Conservation (phyloP, 495 filamentous ascomycete species). For the Lophium mytilinum region DNA sequence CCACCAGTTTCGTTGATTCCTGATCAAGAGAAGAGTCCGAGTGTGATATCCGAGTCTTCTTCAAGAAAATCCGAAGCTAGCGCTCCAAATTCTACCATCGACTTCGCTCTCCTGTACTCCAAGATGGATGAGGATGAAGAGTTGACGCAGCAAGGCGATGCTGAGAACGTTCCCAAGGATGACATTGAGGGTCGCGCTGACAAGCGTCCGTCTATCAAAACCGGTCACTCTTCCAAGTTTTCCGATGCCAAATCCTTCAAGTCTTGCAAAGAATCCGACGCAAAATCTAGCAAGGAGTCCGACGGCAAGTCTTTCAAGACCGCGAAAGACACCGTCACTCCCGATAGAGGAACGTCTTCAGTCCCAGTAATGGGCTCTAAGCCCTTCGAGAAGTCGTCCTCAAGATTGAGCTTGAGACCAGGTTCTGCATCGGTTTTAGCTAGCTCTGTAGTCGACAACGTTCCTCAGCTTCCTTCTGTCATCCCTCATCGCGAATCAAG, state of each 20-base stretch:
- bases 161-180: not conserved
- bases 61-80: not conserved
- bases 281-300: slow-evolving; percentile 9
- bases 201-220: not conserved
- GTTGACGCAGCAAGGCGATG: not conserved
- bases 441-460: not conserved
- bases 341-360: slow-evolving; percentile 8
- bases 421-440: slow-evolving; percentile 4
- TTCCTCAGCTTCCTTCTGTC: slow-evolving; percentile 1
- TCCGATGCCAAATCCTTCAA: slow-evolving; percentile 21
- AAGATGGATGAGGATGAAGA: not conserved
- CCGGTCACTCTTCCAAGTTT: slow-evolving; percentile 12
- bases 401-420: slow-evolving; percentile 4
- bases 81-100: slow-evolving; percentile 14
- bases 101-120: slow-evolving; percentile 18
- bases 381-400: not conserved
- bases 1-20: not conserved
- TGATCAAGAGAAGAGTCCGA: not conserved
- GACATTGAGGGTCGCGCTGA: not conserved
- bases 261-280: slow-evolving; percentile 8
- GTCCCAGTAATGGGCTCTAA: not conserved
- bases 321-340: slow-evolving; percentile 14
- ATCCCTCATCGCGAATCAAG: slow-evolving; percentile 8
- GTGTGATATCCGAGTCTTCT: slow-evolving; percentile 10
- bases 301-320: slow-evolving; percentile 17